phyloP scores from a whole-genome alignment of 2,329 filamentous ascomycete species.

The Ophiocordyceps unilateralis region DNA sequence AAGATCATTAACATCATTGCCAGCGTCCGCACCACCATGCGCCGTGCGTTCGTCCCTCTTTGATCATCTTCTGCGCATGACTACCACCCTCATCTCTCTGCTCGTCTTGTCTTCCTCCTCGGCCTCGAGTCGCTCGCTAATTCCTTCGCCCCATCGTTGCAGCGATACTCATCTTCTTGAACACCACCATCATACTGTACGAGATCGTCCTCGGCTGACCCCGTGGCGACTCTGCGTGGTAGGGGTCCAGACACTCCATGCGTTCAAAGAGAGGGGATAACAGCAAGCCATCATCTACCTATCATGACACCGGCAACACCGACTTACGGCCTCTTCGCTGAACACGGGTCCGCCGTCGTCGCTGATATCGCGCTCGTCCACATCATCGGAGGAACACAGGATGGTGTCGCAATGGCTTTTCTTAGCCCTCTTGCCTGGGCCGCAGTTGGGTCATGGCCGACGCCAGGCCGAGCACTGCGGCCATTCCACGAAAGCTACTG shows the following conservation, averaged over 20 bases:
- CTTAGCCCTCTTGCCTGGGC: no score
- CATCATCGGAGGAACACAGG: no score
- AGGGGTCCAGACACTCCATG: not conserved
- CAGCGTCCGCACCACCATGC: slow-evolving; percentile 79
- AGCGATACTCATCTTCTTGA: slow-evolving; percentile 78
- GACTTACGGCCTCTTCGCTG: no score
- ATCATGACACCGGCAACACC: no score
- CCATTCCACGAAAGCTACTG: not conserved
- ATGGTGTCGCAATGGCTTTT: no score
- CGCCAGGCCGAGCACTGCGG: no score
- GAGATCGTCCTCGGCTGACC: slow-evolving; percentile 56
- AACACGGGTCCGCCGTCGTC: no score
- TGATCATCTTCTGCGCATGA: no score
- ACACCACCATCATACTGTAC: slow-evolving; percentile 69
- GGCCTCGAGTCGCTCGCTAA: not conserved
- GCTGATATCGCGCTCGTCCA: no score
- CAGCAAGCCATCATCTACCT: no score
- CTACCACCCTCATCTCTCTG: not conserved
- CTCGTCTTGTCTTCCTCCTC: not conserved
- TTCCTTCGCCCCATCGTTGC: not conserved
- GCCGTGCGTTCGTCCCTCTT: slow-evolving; percentile 38
- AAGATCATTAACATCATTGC: slow-evolving; percentile 82
- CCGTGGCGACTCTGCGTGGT: not conserved
- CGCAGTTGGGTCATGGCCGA: no score
- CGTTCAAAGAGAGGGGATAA: no score